phyloP scores from a whole-genome alignment of 371 early-diverging fungal genomes.

The Circinella umbellata region DNA sequence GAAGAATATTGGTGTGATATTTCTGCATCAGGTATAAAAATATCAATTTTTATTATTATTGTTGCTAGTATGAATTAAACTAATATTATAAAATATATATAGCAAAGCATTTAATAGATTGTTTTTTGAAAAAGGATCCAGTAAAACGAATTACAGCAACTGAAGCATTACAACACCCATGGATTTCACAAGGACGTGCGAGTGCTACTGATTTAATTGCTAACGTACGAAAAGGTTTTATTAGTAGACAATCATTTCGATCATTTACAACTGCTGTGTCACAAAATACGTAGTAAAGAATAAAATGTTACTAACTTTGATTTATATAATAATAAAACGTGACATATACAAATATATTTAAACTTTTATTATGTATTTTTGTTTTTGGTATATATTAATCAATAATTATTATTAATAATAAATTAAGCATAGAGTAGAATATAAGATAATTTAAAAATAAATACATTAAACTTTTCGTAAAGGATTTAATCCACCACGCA shows the following conservation, averaged over 20 bases:
- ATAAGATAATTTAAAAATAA: background rate
- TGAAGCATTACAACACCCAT: conserved; percentile 78
- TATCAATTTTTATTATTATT: no score
- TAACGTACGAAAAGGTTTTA: conserved; percentile 28
- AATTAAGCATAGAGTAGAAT: background rate
- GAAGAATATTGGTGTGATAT: conserved; percentile 83
- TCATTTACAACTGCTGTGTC: conserved; percentile 24
- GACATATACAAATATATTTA: no score
- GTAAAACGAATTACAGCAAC: conserved; percentile 72
- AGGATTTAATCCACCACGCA: conserved; percentile 41
- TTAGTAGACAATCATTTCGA: conserved; percentile 21
- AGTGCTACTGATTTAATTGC: conserved; percentile 33
- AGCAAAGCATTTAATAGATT: conserved; percentile 84
- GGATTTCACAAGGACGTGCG: conserved; percentile 55
- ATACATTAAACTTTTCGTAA: conserved; percentile 27
- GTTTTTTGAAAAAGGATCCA: conserved; percentile 75
- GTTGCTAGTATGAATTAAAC: no score
- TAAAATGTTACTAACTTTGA: no score
- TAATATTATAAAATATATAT: background rate
- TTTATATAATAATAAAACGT: no score
- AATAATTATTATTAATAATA: no score
- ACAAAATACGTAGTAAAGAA: conserved; percentile 11
- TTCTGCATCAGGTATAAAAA: conserved; percentile 61
- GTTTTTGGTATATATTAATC: no score
- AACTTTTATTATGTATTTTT: no score